These are phyloP conservation scores for Suillus subalutaceus DNA, from an alignment of 768 basidiomycete genomes.

Conservation along the genomic window DNA sequence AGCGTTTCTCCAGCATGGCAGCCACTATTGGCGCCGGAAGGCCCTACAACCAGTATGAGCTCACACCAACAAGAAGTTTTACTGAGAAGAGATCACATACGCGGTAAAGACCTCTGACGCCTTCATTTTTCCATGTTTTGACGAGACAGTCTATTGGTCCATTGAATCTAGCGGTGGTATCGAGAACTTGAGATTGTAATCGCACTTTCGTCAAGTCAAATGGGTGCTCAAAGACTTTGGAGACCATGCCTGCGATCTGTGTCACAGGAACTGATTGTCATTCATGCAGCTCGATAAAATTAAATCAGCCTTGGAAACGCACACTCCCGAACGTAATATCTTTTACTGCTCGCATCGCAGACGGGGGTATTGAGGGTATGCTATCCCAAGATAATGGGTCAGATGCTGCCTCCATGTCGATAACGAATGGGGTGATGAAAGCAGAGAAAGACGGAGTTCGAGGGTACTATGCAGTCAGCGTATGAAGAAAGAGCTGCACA, in stretches of 20 bases:
- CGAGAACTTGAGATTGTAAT: constrained; percentile 87
- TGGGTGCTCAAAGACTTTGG: constrained; percentile 90
- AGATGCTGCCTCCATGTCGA: constrained; percentile 20
- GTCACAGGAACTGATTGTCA: neutral
- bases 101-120: constrained; percentile 82
- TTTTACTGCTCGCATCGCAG: constrained; percentile 35
- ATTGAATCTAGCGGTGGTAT: constrained; percentile 66
- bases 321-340: constrained; percentile 64
- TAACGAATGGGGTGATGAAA: neutral
- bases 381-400: constrained; percentile 12
- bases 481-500: neutral
- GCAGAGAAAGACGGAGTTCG: neutral
- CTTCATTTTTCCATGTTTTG: constrained; percentile 82
- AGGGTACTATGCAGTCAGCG: neutral
- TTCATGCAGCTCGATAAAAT: neutral
- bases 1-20: constrained; percentile 92
- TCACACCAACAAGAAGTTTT: neutral
- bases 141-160: constrained; percentile 88
- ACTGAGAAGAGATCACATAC: constrained; percentile 47
- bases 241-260: constrained; percentile 83
- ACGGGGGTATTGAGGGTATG: constrained; percentile 16
- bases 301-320: constrained; percentile 24
- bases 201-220: constrained; percentile 96
- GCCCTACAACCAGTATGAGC: constrained; percentile 55
- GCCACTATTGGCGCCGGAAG: constrained; percentile 89